Conservation (phyloP, 1,139 yeast species). For the Yamadazyma oceani region DNA sequence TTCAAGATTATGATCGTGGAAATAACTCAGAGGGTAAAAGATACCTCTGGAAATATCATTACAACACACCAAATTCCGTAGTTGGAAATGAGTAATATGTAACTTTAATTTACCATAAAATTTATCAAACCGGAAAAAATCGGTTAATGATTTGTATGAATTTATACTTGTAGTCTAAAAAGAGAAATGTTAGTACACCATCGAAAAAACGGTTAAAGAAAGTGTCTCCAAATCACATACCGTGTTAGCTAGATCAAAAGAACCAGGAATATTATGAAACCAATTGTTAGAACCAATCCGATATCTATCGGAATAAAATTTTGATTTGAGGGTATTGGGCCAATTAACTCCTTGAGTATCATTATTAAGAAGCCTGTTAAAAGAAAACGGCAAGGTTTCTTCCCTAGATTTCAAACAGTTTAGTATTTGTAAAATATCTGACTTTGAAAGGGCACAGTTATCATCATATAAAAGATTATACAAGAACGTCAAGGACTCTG, state of each 20-base stretch:
- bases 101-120: slow-evolving; percentile 49
- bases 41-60: slow-evolving; percentile 35
- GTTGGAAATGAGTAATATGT: slow-evolving; percentile 56
- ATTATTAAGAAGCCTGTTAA: slow-evolving; percentile 8
- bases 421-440: slow-evolving; percentile 38
- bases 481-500: slow-evolving; percentile 42
- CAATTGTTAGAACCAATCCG: slow-evolving; percentile 38
- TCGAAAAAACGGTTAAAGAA: neutral
- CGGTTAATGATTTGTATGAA: slow-evolving; percentile 26
- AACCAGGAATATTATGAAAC: slow-evolving; percentile 41
- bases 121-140: slow-evolving; percentile 38
- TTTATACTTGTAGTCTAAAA: slow-evolving; percentile 28
- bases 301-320: slow-evolving; percentile 34
- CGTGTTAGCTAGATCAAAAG: slow-evolving; percentile 30
- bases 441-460: slow-evolving; percentile 31
- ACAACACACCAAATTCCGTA: slow-evolving; percentile 52
- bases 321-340: slow-evolving; percentile 32
- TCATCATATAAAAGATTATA: slow-evolving; percentile 43
- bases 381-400: slow-evolving; percentile 32
- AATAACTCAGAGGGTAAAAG: slow-evolving; percentile 42
- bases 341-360: slow-evolving; percentile 42
- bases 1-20: slow-evolving; percentile 33
- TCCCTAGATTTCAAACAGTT: slow-evolving; percentile 39
- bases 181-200: slow-evolving; percentile 4
- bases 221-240: slow-evolving; percentile 36